Percentiles rank a stretch among this genome's conserved stretches.
Conservation (phyloP, 2,329 filamentous ascomycete genomes). For the Aspergillus sp. region DNA sequence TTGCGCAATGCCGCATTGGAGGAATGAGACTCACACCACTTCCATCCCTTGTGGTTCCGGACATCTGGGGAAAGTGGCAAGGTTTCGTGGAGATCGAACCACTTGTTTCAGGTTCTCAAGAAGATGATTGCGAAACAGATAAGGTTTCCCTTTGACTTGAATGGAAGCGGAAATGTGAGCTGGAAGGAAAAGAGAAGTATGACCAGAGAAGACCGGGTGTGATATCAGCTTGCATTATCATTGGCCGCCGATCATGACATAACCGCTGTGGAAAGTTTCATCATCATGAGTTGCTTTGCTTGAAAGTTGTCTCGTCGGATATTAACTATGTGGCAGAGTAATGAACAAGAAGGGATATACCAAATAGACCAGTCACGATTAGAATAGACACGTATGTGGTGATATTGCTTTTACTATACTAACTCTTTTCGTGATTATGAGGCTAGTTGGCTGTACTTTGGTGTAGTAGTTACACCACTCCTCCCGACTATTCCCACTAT, state of each 20-base stretch:
- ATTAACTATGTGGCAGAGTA: too few species aligned
- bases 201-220: not conserved
- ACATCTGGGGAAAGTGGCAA: slow-evolving; percentile 2
- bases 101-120: not conserved
- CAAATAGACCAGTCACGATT: too few species aligned
- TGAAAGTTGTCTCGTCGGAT: not conserved
- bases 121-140: not conserved
- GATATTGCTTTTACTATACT: too few species aligned
- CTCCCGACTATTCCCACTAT: not conserved
- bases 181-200: too few species aligned
- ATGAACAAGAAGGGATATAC: not conserved
- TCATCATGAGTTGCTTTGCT: slow-evolving; percentile 4
- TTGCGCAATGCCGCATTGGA: not conserved
- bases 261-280: slow-evolving; percentile 1
- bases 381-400: too few species aligned
- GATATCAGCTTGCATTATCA: slow-evolving; percentile 3
- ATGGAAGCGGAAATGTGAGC: not conserved
- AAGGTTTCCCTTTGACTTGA: not conserved
- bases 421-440: too few species aligned
- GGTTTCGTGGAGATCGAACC: not conserved
- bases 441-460: too few species aligned
- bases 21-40: not conserved
- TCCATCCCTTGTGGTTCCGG: not conserved
- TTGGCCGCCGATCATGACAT: slow-evolving; percentile 9
- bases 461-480: not conserved